phyloP scores from a whole-genome alignment of 306 rosid genomes.

The Acacia crassicarpa region DNA sequence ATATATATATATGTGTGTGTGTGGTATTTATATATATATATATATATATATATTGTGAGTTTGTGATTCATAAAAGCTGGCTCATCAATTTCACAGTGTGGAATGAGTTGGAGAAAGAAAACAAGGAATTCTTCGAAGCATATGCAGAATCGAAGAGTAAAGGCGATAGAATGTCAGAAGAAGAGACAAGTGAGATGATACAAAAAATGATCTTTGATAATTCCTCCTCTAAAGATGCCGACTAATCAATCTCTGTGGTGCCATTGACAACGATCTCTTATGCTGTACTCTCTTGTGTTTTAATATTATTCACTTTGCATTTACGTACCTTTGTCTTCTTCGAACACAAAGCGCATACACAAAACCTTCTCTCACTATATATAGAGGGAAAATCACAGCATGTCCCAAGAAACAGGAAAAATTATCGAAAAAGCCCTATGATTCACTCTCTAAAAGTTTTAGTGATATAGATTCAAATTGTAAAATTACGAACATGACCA shows the following conservation, averaged over 20 bases:
- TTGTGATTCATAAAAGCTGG: not conserved
- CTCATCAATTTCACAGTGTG: slow-evolving; percentile 65
- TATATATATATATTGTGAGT: not conserved
- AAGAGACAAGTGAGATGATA: slow-evolving; percentile 83
- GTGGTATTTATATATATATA: not conserved
- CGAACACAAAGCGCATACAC: no score
- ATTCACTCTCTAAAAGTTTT: no score
- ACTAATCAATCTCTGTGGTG: not conserved
- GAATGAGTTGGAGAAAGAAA: slow-evolving; percentile 91
- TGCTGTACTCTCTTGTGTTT: not conserved
- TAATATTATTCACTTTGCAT: not conserved
- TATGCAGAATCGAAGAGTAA: slow-evolving; percentile 60
- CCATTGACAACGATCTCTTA: slow-evolving; percentile 36
- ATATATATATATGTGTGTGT: not conserved
- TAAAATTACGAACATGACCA: no score
- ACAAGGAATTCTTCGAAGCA: slow-evolving; percentile 79
- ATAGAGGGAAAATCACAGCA: no score
- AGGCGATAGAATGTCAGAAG: slow-evolving; percentile 68
- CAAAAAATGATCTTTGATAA: slow-evolving; percentile 63
- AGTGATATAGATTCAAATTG: no score
- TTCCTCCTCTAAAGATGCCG: slow-evolving; percentile 55
- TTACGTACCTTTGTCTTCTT: not conserved
- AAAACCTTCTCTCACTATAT: not conserved
- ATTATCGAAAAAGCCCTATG: no score
- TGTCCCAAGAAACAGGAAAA: no score